These are phyloP conservation scores for Saccharomycopsis sp. DNA, from an alignment of 805 yeast genomes.

Conservation along the genomic window DNA sequence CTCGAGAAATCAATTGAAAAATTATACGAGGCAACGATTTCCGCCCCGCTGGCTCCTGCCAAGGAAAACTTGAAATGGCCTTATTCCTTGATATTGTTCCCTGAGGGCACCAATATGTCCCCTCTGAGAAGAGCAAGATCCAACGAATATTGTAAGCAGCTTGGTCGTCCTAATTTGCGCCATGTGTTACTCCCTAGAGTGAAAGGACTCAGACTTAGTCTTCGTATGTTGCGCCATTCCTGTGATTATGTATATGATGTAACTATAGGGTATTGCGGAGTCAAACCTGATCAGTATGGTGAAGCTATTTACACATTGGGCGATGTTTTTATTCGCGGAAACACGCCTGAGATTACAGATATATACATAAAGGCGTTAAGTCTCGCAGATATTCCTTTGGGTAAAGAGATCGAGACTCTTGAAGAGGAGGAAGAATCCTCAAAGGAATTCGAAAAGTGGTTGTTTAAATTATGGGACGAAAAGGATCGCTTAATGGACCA, in stretches of 20 bases:
- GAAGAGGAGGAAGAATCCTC: slow-evolving; percentile 36
- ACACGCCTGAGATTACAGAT: slow-evolving; percentile 61
- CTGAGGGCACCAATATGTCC: slow-evolving; percentile 90
- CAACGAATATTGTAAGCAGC: slow-evolving; percentile 47
- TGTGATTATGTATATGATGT: slow-evolving; percentile 66
- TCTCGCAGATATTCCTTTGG: slow-evolving; percentile 58
- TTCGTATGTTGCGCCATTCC: slow-evolving; percentile 48
- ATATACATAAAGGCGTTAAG: slow-evolving; percentile 56
- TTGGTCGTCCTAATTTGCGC: slow-evolving; percentile 41
- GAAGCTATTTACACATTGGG: slow-evolving; percentile 68
- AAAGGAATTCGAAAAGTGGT: slow-evolving; percentile 64
- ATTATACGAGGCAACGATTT: slow-evolving; percentile 28
- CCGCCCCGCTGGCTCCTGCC: neutral
- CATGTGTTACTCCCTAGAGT: slow-evolving; percentile 77
- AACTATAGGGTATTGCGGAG: slow-evolving; percentile 78
- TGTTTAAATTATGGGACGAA: slow-evolving; percentile 62
- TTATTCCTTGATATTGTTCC: slow-evolving; percentile 71
- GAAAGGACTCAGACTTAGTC: slow-evolving; percentile 67
- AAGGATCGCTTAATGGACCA: slow-evolving; percentile 69
- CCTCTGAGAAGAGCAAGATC: slow-evolving; percentile 55
- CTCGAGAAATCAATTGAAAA: slow-evolving; percentile 35
- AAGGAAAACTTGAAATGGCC: slow-evolving; percentile 36
- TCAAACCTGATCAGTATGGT: slow-evolving; percentile 56
- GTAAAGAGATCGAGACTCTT: slow-evolving; percentile 40
- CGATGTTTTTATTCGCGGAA: slow-evolving; percentile 58